Conservation (phyloP, 1,284 basidiomycete genomes). For the Trichosporon sp. region DNA sequence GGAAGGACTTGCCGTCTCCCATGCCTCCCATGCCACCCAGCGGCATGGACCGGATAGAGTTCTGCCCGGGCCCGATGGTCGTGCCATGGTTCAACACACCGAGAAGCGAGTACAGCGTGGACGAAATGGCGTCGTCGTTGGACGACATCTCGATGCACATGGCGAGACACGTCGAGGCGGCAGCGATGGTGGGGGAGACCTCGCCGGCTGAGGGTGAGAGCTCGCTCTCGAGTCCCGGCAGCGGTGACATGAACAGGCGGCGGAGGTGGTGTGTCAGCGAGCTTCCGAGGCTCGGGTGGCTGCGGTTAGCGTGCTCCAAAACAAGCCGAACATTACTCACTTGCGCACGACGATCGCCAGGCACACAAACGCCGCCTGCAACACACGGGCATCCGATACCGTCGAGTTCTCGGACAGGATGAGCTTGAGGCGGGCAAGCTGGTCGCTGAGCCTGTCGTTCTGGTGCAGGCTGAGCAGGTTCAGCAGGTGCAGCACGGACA, state of each 20-base stretch:
- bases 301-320: constrained; percentile 38
- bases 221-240: constrained; percentile 81
- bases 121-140: constrained; percentile 86
- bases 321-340: constrained; percentile 50
- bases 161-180: constrained; percentile 83
- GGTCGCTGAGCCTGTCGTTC: constrained; percentile 62
- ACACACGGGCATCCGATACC: constrained; percentile 60
- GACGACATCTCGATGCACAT: constrained; percentile 84
- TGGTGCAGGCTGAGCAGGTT: constrained; percentile 76
- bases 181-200: constrained; percentile 62
- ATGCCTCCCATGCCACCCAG: constrained; percentile 5
- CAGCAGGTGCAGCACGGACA: constrained; percentile 62
- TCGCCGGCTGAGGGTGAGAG: constrained; percentile 53
- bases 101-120: constrained; percentile 90
- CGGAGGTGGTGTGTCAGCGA: constrained; percentile 75
- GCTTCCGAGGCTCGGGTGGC: constrained; percentile 73
- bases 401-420: constrained; percentile 77
- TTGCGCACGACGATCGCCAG: constrained; percentile 62
- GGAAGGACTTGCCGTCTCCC: constrained; percentile 5
- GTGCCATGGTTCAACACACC: constrained; percentile 80
- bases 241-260: constrained; percentile 79
- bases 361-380: constrained; percentile 45
- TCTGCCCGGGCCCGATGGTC: constrained; percentile 22
- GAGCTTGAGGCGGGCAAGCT: constrained; percentile 67
- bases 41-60: constrained; percentile 28